Conservation (phyloP, 768 basidiomycete species). For the Piloderma croceum region DNA sequence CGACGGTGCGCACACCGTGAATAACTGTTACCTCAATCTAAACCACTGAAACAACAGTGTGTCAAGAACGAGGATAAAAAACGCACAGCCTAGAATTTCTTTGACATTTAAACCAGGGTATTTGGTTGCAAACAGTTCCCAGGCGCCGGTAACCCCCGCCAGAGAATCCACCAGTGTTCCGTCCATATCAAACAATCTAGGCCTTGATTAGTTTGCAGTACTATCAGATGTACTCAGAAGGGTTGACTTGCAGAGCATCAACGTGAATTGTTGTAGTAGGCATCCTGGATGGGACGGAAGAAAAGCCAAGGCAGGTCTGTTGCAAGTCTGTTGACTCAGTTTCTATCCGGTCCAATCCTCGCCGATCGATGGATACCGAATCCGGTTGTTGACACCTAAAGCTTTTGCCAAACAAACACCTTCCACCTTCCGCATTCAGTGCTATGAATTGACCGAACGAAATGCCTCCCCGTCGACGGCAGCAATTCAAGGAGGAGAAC, state of each 20-base stretch:
- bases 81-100: slow-evolving; percentile 58
- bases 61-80: slow-evolving; percentile 7
- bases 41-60: not conserved
- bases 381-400: slow-evolving; percentile 30
- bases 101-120: slow-evolving; percentile 64
- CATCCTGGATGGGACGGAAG: slow-evolving; percentile 25
- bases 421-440: slow-evolving; percentile 11
- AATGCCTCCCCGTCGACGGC: slow-evolving; percentile 74
- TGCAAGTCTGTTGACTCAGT: not conserved
- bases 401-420: slow-evolving; percentile 35
- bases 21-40: slow-evolving; percentile 38
- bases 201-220: not conserved
- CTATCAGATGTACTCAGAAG: not conserved
- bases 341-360: not conserved
- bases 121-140: slow-evolving; percentile 67
- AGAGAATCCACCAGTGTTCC: slow-evolving; percentile 82
- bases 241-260: slow-evolving; percentile 33
- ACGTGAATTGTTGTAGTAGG: slow-evolving; percentile 30
- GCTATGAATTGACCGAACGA: too few relatives aligned
- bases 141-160: slow-evolving; percentile 75
- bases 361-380: too few relatives aligned
- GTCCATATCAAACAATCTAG: slow-evolving; percentile 78
- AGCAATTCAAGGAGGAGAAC: slow-evolving; percentile 71
- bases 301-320: not conserved
- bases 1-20: slow-evolving; percentile 80